Evolutionary conservation across 108 stramenopile species (phyloP), one percentile per base, ranked within the genome.

Genomic region (Aureococcus anophagefferens): DNA sequence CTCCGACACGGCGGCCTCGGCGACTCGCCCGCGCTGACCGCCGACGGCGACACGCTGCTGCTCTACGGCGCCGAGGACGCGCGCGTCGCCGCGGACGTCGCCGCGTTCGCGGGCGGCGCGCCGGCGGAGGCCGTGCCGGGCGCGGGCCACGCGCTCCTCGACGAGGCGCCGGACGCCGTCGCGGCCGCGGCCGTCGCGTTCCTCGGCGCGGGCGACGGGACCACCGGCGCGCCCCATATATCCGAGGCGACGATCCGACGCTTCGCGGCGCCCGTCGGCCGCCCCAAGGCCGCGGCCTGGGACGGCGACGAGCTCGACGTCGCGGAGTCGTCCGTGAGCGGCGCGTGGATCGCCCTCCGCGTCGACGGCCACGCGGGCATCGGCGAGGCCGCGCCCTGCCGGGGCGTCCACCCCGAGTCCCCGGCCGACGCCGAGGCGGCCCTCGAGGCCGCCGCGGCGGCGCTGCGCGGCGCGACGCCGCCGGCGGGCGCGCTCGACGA

Each of bases 301-400:
- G n/a, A n/a, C n/a, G n/a, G n/a, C n/a, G n/a, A n/a, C n/a, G n/a
- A n/a, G n/a, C n/a, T n/a, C n/a, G n/a, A n/a, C n/a, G n/a, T n/a
- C n/a, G n/a, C n/a, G n/a, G n/a, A n/a, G n/a, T n/a, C n/a, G n/a
- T n/a, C 40, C 40, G 40, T 44, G 9, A 13, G 13, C 9, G 40
- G 40, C 13, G 40, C 40, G 9, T 44, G 40, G 40, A 44, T 44
- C 40, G 40, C 40, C 9, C 40, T 44, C 9, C 9, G 9, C 9
- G 13, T 5, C 40, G 40, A 5, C 40, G 5, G 9, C 13, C 40
- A 79, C 25, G 86, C 88, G 30, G 90, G 89, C n/a, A 67, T 93
- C 28, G 92, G 92, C 62, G 92, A 93, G 78, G 83, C 88, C 0
- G 82, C 87, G 30, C 90, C 92, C 30, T 76, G 91, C 5, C 46